These are phyloP conservation scores for Trichoderma sp. DNA, from an alignment of 2,329 filamentous ascomycete species.

Conservation along the genomic window DNA sequence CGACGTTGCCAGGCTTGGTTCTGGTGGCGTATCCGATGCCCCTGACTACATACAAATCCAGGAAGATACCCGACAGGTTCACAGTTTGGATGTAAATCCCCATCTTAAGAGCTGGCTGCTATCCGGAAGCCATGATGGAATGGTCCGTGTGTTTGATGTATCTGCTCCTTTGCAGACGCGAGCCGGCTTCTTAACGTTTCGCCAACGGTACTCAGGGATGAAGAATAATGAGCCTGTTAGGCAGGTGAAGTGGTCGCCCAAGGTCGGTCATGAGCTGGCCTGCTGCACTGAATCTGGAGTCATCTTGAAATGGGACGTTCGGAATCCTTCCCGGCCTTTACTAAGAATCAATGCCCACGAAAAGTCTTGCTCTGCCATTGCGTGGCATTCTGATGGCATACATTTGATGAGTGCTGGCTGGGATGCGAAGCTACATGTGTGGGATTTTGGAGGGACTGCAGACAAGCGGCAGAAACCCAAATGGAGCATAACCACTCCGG, in stretches of 20 bases:
- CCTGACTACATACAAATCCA: constrained; percentile 61
- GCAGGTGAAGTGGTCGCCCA: constrained; percentile 68
- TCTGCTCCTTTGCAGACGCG: constrained; percentile 53
- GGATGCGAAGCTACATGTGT: constrained; percentile 66
- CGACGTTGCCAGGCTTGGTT: constrained; percentile 57
- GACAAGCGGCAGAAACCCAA: constrained; percentile 68
- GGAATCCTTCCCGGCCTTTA: constrained; percentile 57
- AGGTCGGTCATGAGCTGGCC: constrained; percentile 63
- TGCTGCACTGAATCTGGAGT: constrained; percentile 66
- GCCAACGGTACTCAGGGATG: constrained; percentile 48
- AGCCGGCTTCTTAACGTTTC: constrained; percentile 55
- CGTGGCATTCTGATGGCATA: constrained; percentile 71
- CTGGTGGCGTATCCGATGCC: constrained; percentile 48
- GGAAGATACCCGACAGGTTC: constrained; percentile 66
- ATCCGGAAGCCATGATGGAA: constrained; percentile 67
- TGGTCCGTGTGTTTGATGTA: constrained; percentile 65
- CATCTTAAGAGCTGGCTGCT: constrained; percentile 61
- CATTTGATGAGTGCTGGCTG: constrained; percentile 66
- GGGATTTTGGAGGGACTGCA: constrained; percentile 63
- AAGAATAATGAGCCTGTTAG: constrained; percentile 53
- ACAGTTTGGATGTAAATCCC: constrained; percentile 65
- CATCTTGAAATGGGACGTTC: constrained; percentile 67
- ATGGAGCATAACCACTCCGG: constrained; percentile 63
- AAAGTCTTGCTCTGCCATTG: constrained; percentile 61
- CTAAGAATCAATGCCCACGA: constrained; percentile 66